Conservation (phyloP, 352 stramenopile species). For the Phytophthora syringae region DNA sequence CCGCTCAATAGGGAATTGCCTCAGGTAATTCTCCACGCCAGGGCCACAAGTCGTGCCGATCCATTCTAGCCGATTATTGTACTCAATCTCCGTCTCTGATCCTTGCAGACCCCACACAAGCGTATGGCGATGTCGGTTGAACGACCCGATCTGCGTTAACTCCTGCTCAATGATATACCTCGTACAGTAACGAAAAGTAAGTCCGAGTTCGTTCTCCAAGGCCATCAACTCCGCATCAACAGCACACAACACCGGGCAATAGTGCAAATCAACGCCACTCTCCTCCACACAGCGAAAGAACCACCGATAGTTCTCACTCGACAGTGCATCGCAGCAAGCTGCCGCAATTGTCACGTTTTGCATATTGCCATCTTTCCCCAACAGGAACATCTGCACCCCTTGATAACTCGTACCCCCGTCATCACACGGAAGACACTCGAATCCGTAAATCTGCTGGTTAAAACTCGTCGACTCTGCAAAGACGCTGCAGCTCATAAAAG, state of each 20-base stretch:
- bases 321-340: conserved; percentile 44
- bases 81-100: conserved; percentile 51
- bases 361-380: conserved; percentile 64
- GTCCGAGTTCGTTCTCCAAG: conserved; percentile 45
- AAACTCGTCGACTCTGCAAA: conserved; percentile 44
- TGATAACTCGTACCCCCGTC: conserved; percentile 45
- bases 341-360: conserved; percentile 48
- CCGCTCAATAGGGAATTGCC: conserved; percentile 51
- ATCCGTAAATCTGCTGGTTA: conserved; percentile 65
- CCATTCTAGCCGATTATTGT: conserved; percentile 60
- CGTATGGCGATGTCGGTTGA: conserved; percentile 56
- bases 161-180: conserved; percentile 61
- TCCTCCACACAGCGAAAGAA: conserved; percentile 54
- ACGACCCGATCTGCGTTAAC: conserved; percentile 41
- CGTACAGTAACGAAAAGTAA: conserved; percentile 62
- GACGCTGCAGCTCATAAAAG: conserved; percentile 55
- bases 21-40: conserved; percentile 45
- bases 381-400: conserved; percentile 52
- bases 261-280: conserved; percentile 49
- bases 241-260: conserved; percentile 51
- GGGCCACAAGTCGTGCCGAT: conserved; percentile 54
- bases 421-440: conserved; percentile 44
- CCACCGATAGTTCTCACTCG: conserved; percentile 56
- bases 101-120: conserved; percentile 60
- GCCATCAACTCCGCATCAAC: conserved; percentile 42